phyloP scores from a whole-genome alignment of 306 rosid genomes.

The Aeschynomene evenia region DNA sequence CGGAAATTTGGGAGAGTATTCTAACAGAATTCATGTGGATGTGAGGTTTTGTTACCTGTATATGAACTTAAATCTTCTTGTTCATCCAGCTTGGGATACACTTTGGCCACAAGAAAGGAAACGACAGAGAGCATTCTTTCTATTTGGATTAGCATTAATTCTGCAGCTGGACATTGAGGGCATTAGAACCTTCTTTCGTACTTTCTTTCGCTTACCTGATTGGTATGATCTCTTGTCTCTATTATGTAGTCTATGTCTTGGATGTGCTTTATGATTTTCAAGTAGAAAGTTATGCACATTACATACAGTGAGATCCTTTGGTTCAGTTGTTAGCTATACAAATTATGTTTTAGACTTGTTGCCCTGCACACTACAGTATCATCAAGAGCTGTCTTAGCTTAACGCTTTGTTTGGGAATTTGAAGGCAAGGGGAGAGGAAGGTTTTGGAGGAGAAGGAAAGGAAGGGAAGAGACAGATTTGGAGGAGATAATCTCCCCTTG shows the following conservation, averaged over 20 bases:
- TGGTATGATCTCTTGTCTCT: constrained; percentile 60
- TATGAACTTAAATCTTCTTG: constrained; percentile 11
- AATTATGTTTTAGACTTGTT: constrained; percentile 1
- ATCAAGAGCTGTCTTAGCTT: not conserved
- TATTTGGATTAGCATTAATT: constrained; percentile 88
- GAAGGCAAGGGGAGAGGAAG: too few relatives aligned
- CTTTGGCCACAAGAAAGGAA: constrained; percentile 99
- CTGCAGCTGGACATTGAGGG: constrained; percentile 85
- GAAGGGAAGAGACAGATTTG: too few relatives aligned
- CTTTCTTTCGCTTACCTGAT: constrained; percentile 85
- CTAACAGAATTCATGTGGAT: not conserved
- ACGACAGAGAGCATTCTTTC: constrained; percentile 93
- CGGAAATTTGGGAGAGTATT: not conserved
- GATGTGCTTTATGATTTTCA: constrained; percentile 5
- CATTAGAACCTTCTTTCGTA: constrained; percentile 81
- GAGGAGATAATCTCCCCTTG: too few relatives aligned
- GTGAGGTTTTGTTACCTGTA: not conserved
- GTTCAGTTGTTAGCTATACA: constrained; percentile 3
- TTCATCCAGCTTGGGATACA: constrained; percentile 77
- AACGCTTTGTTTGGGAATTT: too few relatives aligned
- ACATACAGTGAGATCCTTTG: constrained; percentile 4
- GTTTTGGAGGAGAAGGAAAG: too few relatives aligned
- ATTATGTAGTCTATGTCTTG: constrained; percentile 17
- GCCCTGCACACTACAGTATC: not conserved
- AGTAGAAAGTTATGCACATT: constrained; percentile 16